These are phyloP conservation scores for Globisporangium mamillatum DNA, from an alignment of 352 stramenopile genomes.

Conservation along the genomic window DNA sequence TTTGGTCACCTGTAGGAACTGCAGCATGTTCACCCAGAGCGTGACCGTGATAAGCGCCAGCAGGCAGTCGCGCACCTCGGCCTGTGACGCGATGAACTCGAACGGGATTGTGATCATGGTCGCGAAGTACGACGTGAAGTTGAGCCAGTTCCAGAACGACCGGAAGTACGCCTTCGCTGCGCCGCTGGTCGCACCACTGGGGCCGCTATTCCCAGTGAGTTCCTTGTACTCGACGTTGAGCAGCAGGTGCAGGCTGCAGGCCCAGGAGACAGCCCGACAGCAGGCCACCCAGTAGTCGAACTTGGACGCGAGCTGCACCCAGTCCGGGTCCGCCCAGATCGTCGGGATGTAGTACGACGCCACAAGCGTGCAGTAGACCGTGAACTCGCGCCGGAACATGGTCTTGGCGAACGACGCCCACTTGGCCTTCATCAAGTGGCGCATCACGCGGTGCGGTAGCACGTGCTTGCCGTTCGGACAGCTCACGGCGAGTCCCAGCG, in stretches of 20 bases:
- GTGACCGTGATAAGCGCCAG: conserved; percentile 57
- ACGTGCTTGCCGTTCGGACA: conserved; percentile 38
- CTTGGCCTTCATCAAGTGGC: conserved; percentile 50
- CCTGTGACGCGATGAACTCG: conserved; percentile 35
- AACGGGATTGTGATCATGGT: conserved; percentile 48
- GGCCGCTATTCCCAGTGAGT: conserved; percentile 23
- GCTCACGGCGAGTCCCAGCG: conserved; percentile 40
- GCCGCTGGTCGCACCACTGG: conserved; percentile 9
- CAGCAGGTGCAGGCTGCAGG: conserved; percentile 51
- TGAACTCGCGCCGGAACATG: conserved; percentile 55
- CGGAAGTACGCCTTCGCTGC: conserved; percentile 43
- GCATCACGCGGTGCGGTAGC: conserved; percentile 55
- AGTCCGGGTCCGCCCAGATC: conserved; percentile 52
- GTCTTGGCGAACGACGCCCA: conserved; percentile 53
- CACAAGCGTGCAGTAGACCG: conserved; percentile 44
- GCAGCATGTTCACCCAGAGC: conserved; percentile 65
- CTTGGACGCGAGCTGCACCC: conserved; percentile 31
- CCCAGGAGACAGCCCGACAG: conserved; percentile 43
- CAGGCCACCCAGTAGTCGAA: conserved; percentile 47
- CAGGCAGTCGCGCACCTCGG: conserved; percentile 39
- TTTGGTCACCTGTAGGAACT: conserved; percentile 66
- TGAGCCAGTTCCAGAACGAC: conserved; percentile 66
- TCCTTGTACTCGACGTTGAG: conserved; percentile 50
- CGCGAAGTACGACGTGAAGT: conserved; percentile 42
- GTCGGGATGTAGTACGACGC: conserved; percentile 56